These are phyloP conservation scores for Paecilomyces sp. DNA, from an alignment of 2,329 filamentous ascomycete species.

Conservation along the genomic window DNA sequence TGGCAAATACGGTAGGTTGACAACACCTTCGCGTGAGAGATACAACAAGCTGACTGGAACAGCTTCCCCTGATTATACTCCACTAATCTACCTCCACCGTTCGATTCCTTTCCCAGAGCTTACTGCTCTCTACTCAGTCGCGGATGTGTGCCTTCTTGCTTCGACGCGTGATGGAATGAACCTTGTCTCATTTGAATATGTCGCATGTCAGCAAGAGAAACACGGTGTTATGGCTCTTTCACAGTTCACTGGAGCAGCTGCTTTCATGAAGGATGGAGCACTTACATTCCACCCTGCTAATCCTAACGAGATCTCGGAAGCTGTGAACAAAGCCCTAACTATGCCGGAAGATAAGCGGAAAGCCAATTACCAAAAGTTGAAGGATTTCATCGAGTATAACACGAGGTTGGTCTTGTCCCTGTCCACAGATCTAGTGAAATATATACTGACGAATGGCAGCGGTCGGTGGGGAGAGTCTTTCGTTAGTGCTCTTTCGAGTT, in stretches of 20 bases:
- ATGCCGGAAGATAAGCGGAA: constrained; percentile 77
- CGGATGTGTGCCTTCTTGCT: constrained; percentile 80
- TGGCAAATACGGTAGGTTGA: constrained; percentile 63
- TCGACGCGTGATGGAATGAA: constrained; percentile 97
- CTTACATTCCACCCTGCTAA: constrained; percentile 95
- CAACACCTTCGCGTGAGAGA: constrained; percentile 1
- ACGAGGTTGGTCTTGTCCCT: constrained; percentile 52
- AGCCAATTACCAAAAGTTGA: constrained; percentile 74
- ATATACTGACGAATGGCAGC: constrained; percentile 9
- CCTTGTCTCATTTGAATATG: constrained; percentile 93
- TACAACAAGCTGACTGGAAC: background rate
- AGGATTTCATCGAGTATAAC: constrained; percentile 86
- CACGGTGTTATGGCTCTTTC: constrained; percentile 90
- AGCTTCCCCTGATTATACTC: constrained; percentile 88
- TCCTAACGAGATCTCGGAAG: constrained; percentile 80
- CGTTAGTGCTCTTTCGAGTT: constrained; percentile 15
- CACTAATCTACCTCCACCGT: constrained; percentile 93
- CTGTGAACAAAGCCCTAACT: constrained; percentile 78
- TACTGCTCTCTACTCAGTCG: constrained; percentile 82
- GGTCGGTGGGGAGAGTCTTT: constrained; percentile 27
- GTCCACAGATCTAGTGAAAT: background rate
- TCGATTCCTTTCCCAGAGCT: constrained; percentile 89
- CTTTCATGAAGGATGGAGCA: constrained; percentile 72
- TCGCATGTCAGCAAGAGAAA: constrained; percentile 76
- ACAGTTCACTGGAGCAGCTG: constrained; percentile 90